Conservation (phyloP, 805 yeast species). For the Wickerhamomyces sydowiorum region DNA sequence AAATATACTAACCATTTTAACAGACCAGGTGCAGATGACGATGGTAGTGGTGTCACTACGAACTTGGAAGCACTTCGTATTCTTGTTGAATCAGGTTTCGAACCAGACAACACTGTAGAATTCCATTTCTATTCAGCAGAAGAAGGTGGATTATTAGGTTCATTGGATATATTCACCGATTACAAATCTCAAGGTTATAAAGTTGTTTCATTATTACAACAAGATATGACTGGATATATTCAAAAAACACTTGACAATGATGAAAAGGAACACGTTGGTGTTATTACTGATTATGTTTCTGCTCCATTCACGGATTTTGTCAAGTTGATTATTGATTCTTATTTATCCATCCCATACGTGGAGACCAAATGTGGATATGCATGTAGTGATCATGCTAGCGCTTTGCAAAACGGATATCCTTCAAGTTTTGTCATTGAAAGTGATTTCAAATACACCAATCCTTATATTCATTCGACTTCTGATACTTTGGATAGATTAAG, state of each 20-base stretch:
- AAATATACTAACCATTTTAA: no score
- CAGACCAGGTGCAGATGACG: constrained; percentile 90
- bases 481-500: constrained; percentile 82
- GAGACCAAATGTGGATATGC: constrained; percentile 88
- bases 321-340: constrained; percentile 52
- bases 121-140: constrained; percentile 96
- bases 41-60: constrained; percentile 84
- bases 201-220: constrained; percentile 84
- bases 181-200: constrained; percentile 40
- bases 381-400: constrained; percentile 91
- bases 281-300: constrained; percentile 36
- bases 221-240: constrained; percentile 59
- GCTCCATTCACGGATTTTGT: constrained; percentile 27
- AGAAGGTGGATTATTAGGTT: constrained; percentile 88
- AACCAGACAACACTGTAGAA: constrained; percentile 71
- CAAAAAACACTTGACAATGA: constrained; percentile 29
- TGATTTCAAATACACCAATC: constrained; percentile 55
- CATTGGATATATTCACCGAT: constrained; percentile 64
- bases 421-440: constrained; percentile 79
- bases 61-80: constrained; percentile 70
- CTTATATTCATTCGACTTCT: constrained; percentile 66
- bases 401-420: constrained; percentile 78
- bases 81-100: constrained; percentile 36
- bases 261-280: constrained; percentile 63
- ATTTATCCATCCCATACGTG: constrained; percentile 61